Conservation (phyloP, 345 rosid genomes). For the Limnanthes douglasii region DNA sequence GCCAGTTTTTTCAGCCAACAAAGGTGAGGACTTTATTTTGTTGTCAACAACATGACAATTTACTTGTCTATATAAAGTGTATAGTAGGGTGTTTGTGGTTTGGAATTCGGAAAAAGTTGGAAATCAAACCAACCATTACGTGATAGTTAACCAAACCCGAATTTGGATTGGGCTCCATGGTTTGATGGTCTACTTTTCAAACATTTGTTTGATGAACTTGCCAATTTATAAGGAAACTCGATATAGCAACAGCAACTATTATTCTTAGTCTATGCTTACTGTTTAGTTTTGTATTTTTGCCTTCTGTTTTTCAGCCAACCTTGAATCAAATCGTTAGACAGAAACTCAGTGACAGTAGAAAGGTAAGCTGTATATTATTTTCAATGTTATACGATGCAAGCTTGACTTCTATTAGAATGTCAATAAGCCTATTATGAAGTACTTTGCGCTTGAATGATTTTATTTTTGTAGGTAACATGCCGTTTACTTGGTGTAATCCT, state of each 20-base stretch:
- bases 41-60: neutral
- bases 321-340: constrained; percentile 55
- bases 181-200: too few relatives aligned
- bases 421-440: too few relatives aligned
- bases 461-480: constrained; percentile 46
- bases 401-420: too few relatives aligned
- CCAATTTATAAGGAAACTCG: too few relatives aligned
- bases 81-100: too few relatives aligned
- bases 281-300: neutral
- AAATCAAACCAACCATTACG: too few relatives aligned
- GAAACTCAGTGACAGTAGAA: constrained; percentile 54
- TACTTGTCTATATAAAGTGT: neutral
- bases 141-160: too few relatives aligned
- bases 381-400: too few relatives aligned
- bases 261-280: too few relatives aligned
- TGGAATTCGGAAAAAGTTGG: too few relatives aligned
- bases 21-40: constrained; percentile 16
- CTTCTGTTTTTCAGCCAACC: constrained; percentile 37
- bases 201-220: neutral
- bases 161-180: too few relatives aligned
- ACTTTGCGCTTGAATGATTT: constrained; percentile 3
- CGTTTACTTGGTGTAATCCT: constrained; percentile 53
- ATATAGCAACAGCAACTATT: too few relatives aligned
- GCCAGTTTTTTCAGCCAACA: constrained; percentile 44
- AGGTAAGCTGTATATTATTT: constrained; percentile 30